phyloP scores from a whole-genome alignment of 2,329 filamentous ascomycete species.

The Aspergillus oerlinghausenensis region DNA sequence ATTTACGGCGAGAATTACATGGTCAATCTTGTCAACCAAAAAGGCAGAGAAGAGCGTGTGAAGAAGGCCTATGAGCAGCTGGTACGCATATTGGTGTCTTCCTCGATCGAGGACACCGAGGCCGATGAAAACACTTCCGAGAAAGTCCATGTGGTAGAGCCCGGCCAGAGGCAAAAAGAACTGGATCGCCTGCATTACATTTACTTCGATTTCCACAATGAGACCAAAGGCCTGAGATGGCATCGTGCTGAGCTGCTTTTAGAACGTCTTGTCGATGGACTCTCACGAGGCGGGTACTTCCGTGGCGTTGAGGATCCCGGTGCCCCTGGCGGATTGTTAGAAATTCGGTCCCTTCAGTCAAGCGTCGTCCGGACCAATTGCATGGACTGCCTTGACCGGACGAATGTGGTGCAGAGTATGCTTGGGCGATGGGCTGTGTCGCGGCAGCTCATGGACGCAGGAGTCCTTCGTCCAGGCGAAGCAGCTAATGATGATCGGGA shows the following conservation, averaged over 20 bases:
- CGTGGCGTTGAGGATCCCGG: constrained; percentile 81
- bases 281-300: constrained; percentile 84
- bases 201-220: constrained; percentile 98
- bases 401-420: constrained; percentile 97
- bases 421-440: constrained; percentile 84
- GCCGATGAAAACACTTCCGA: constrained; percentile 66
- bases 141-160: constrained; percentile 75
- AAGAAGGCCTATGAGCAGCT: constrained; percentile 94
- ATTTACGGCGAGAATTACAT: constrained; percentile 96
- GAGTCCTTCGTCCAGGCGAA: constrained; percentile 70
- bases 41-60: constrained; percentile 80
- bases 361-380: constrained; percentile 96
- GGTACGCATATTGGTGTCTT: constrained; percentile 68
- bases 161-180: constrained; percentile 53
- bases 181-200: constrained; percentile 89
- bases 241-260: constrained; percentile 84
- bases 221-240: constrained; percentile 93
- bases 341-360: constrained; percentile 75
- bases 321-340: constrained; percentile 64
- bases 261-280: constrained; percentile 70
- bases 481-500: constrained; percentile 72
- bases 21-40: constrained; percentile 96
- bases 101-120: constrained; percentile 62
- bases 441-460: constrained; percentile 80
- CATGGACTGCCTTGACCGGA: constrained; percentile 98